Conservation (phyloP, 1,139 yeast species). For the Scheffersomyces segobiensis region DNA sequence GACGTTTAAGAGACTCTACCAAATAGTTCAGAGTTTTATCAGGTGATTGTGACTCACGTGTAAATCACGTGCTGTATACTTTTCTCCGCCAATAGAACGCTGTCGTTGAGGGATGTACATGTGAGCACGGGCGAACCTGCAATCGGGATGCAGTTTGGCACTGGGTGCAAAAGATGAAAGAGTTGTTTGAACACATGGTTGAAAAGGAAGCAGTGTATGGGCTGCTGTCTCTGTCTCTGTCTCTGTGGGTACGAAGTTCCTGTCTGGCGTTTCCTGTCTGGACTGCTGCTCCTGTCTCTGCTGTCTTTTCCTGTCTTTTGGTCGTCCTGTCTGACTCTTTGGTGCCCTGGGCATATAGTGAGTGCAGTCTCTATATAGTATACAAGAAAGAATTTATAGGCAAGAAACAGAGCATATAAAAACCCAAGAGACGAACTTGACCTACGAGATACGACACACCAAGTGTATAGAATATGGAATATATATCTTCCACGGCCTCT, state of each 20-base stretch:
- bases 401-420: not conserved
- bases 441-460: not conserved
- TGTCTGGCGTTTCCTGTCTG: not conserved
- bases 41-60: not conserved
- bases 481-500: not conserved
- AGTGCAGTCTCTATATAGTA: not conserved
- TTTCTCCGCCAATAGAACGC: not conserved
- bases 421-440: not conserved
- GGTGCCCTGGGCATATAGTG: not conserved
- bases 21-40: not conserved
- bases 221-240: not conserved
- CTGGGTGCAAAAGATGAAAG: not conserved
- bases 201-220: not conserved
- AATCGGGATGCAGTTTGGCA: not conserved
- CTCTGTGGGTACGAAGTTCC: not conserved
- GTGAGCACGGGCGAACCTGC: not conserved
- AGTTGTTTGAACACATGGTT: not conserved
- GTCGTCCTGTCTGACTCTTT: not conserved
- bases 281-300: not conserved
- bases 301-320: not conserved
- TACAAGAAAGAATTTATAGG: not conserved
- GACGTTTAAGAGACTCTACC: no score
- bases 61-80: not conserved
- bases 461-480: not conserved
- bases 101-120: conserved; percentile 1